A percentile compares a stretch with the other conserved stretches of the same genome.
phyloP scores from a whole-genome alignment of 148 eudicot species.

The Beta vulgaris region DNA sequence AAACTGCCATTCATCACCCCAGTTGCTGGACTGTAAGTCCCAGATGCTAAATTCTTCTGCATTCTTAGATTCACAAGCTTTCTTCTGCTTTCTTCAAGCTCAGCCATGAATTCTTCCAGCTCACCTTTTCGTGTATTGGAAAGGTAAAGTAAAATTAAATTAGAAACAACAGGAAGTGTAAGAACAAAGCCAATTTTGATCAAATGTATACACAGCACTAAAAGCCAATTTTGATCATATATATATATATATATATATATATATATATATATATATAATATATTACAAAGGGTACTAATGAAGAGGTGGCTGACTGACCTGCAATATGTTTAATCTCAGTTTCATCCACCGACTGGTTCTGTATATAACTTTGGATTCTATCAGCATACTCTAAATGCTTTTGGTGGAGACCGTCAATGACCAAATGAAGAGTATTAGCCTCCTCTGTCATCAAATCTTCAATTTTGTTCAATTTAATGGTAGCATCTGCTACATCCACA shows the following conservation, averaged over 20 bases:
- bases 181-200: background rate
- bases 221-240: no score
- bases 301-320: slow-evolving; percentile 40
- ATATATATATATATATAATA: no score
- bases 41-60: slow-evolving; percentile 71
- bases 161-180: background rate
- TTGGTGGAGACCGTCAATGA: slow-evolving; percentile 58
- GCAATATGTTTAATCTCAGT: slow-evolving; percentile 63
- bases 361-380: slow-evolving; percentile 47
- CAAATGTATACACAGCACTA: background rate
- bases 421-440: slow-evolving; percentile 43
- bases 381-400: slow-evolving; percentile 70
- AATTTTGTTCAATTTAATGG: slow-evolving; percentile 37
- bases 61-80: slow-evolving; percentile 78
- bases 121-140: slow-evolving; percentile 47
- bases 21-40: slow-evolving; percentile 46
- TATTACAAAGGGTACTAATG: background rate
- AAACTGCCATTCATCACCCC: slow-evolving; percentile 66
- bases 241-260: no score
- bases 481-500: slow-evolving; percentile 45
- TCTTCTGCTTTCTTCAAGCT: slow-evolving; percentile 96
- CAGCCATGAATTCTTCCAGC: slow-evolving; percentile 73
- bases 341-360: slow-evolving; percentile 61
- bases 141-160: no score
- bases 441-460: slow-evolving; percentile 73